Evolutionary conservation across 1,139 yeast genomes (phyloP).

Genomic region (Chernovozyma sophiae-reginae): DNA sequence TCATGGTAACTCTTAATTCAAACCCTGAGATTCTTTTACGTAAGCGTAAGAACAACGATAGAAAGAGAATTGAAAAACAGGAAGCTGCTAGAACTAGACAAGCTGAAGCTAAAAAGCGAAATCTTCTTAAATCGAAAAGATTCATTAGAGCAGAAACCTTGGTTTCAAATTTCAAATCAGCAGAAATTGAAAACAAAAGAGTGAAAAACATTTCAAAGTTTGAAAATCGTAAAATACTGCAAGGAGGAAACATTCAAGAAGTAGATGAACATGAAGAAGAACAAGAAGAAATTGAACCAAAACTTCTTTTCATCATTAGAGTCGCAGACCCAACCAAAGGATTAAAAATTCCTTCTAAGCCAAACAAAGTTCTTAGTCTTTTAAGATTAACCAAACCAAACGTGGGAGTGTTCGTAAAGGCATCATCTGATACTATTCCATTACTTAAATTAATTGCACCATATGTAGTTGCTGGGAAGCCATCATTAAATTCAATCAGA

Average conservation of each 20-base stretch:
- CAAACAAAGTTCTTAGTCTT: conserved; percentile 52
- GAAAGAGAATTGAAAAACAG: conserved; percentile 63
- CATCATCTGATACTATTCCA: conserved; percentile 52
- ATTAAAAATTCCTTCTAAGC: conserved; percentile 62
- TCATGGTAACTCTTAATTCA: conserved; percentile 54
- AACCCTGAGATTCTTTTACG: conserved; percentile 74
- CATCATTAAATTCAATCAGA: conserved; percentile 67
- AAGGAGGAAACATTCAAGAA: conserved; percentile 7
- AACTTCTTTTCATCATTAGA: conserved; percentile 62
- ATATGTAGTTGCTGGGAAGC: conserved; percentile 68
- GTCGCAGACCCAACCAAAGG: conserved; percentile 55
- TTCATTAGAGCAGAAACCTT: conserved; percentile 72
- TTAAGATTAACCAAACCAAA: conserved; percentile 57
- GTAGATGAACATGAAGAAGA: conserved; percentile 6
- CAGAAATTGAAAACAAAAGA: conserved; percentile 64
- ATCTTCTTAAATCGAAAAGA: conserved; percentile 36
- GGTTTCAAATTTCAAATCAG: conserved; percentile 60
- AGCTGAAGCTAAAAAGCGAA: conserved; percentile 28
- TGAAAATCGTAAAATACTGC: conserved; percentile 26
- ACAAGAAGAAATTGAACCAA: conserved; percentile 36
- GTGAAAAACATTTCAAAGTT: conserved; percentile 55
- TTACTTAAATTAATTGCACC: conserved; percentile 66
- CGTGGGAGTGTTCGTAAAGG: conserved; percentile 68
- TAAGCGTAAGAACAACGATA: conserved; percentile 74
- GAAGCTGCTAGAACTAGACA: conserved; percentile 34